These are phyloP conservation scores for Ceratocystis diversiconidia DNA, from an alignment of 2,329 filamentous ascomycete species.

Conservation along the genomic window DNA sequence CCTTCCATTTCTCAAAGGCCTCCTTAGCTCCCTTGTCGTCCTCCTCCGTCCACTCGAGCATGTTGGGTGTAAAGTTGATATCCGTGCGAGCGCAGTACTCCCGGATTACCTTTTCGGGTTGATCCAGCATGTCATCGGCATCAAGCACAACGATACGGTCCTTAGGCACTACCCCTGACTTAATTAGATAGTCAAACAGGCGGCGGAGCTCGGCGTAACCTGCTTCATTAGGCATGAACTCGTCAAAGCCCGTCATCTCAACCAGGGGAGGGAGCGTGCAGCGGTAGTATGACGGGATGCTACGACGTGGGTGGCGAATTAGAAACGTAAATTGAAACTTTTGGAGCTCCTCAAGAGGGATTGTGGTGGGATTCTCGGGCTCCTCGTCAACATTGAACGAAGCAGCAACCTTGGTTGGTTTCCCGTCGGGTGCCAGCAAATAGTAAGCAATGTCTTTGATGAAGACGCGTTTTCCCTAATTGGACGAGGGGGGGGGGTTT, in stretches of 20 bases:
- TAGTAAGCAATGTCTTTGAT: conserved; percentile 98
- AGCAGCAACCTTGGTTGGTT: conserved; percentile 56
- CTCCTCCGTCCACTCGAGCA: conserved; percentile 74
- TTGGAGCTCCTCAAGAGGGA: conserved; percentile 59
- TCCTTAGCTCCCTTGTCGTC: conserved; percentile 58
- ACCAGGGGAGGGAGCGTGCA: conserved; percentile 83
- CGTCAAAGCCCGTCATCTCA: conserved; percentile 66
- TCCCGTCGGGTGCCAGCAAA: conserved; percentile 59
- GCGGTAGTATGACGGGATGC: conserved; percentile 86
- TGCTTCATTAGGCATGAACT: conserved; percentile 78
- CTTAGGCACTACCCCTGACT: conserved; percentile 55
- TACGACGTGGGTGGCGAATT: conserved; percentile 85
- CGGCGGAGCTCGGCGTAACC: conserved; percentile 80
- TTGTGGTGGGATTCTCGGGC: conserved; percentile 66
- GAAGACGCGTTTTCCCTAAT: conserved; percentile 76
- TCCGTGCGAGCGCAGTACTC: conserved; percentile 72
- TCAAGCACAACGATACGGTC: conserved; percentile 72
- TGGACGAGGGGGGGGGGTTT: conserved; percentile 4
- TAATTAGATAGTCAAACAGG: conserved; percentile 71
- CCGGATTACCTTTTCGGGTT: conserved; percentile 59
- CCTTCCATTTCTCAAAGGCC: conserved; percentile 91
- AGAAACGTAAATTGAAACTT: conserved; percentile 91
- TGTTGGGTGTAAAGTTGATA: conserved; percentile 57
- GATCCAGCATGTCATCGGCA: conserved; percentile 83
- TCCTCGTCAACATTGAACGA: conserved; percentile 58